Evolutionary conservation across 176 grass and related monocot genomes (phyloP), one percentile per base, ranked within the genome.

Genomic region (Elymus sibiricus): DNA sequence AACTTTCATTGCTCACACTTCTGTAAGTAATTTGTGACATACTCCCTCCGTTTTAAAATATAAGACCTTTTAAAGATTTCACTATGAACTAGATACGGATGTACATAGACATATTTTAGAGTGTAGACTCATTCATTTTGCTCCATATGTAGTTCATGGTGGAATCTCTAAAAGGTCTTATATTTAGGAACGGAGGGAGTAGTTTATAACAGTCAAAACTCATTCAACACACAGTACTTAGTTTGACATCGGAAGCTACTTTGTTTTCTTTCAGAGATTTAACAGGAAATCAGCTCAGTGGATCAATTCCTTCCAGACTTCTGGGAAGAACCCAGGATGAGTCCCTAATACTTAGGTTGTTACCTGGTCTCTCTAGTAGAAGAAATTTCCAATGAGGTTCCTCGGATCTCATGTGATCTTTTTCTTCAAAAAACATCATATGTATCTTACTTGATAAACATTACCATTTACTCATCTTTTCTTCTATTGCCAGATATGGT

Each of bases 211-310:
- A 55, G 15, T 55, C 49, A 55, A 19, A 55, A 55, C 17, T 19
- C 16, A 55, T 55, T 19, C 6, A 55, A 0, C 17, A 55, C 6
- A 55, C 16, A 7, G 11, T 55, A 55, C 16, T 55, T 55, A 55
- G 49, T 55, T 55, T 55, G 49, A 55, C 16, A 55, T 55, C 0
- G 17, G 17, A 55, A 55, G 19, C 49, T 55, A 55, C 49, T 55
- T 60, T 79, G 19, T 11, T 19, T 40, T 76, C 86, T 49, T 19
- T 37, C 29, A 95, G 94, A 86, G 88, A 95, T 86, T 93, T 95
- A 32, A 93, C 83, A 2, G 72, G 80, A 5, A 95, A 92, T 32
- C 80, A 86, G 6, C 81, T 93, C 15, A 83, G 42, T 64, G 84
- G 87, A 44, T 68, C 78, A 43, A 89, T 95, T 72, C 91, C 94